Conservation (phyloP, 2,329 filamentous ascomycete species). For the Teratosphaeria viscida region DNA sequence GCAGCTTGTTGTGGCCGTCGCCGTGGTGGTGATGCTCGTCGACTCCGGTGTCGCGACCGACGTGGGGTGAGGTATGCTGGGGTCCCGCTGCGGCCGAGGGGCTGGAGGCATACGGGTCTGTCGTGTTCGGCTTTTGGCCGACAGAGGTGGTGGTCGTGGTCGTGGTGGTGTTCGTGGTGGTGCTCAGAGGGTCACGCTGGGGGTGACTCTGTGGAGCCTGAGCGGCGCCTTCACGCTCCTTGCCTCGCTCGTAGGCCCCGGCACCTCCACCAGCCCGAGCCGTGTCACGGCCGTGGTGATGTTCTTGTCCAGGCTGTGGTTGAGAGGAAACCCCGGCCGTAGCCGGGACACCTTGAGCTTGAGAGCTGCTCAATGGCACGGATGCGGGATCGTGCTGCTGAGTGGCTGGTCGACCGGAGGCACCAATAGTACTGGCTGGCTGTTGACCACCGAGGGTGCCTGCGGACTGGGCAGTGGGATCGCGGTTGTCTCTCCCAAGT, state of each 20-base stretch:
- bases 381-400: neutral
- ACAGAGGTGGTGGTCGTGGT: neutral
- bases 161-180: neutral
- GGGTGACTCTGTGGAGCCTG: neutral
- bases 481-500: conserved; percentile 8
- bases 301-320: conserved; percentile 1
- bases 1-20: conserved; percentile 27
- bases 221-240: neutral
- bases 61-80: conserved; percentile 7
- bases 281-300: conserved; percentile 25
- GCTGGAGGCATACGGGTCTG: conserved; percentile 8
- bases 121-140: conserved; percentile 13
- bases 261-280: conserved; percentile 22
- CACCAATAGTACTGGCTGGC: neutral
- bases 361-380: neutral
- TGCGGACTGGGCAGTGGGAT: conserved; percentile 16
- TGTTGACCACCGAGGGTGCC: conserved; percentile 9
- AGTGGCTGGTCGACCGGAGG: neutral
- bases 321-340: neutral
- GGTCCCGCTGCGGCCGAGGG: neutral
- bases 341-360: neutral
- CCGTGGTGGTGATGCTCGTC: conserved; percentile 5
- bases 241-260: conserved; percentile 10
- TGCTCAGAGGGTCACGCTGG: neutral
- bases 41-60: conserved; percentile 24